These are phyloP conservation scores for Schwanniomyces etchellsii DNA, from an alignment of 1,139 yeast genomes.

Conservation along the genomic window DNA sequence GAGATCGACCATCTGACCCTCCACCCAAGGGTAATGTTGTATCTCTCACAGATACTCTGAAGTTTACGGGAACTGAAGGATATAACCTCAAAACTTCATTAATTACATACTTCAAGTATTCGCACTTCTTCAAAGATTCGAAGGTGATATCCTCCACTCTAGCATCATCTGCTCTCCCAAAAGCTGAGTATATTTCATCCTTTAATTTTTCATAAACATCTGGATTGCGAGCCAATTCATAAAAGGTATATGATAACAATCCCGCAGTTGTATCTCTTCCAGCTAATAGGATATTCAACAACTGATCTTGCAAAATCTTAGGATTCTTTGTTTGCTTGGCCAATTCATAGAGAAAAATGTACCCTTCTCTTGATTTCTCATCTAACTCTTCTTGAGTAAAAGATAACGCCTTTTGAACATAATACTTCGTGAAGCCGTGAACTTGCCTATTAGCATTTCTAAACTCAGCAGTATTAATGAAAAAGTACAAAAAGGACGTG, in stretches of 20 bases:
- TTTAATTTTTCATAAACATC: conserved; percentile 28
- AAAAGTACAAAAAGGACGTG: conserved; percentile 21
- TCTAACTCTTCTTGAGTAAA: conserved; percentile 30
- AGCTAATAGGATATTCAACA: conserved; percentile 39
- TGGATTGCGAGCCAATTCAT: conserved; percentile 39
- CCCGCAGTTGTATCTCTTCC: conserved; percentile 48
- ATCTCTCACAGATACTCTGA: conserved; percentile 38
- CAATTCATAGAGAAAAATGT: conserved; percentile 40
- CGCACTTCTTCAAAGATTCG: conserved; percentile 45
- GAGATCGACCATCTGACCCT: conserved; percentile 36
- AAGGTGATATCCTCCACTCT: conserved; percentile 32
- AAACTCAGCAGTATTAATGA: conserved; percentile 27
- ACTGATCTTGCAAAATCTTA: conserved; percentile 36
- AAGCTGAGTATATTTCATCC: conserved; percentile 23
- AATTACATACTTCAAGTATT: conserved; percentile 40
- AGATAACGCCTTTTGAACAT: conserved; percentile 27
- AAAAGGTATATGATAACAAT: conserved; percentile 35
- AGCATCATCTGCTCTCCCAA: conserved; percentile 31
- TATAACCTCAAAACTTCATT: conserved; percentile 50
- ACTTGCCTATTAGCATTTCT: conserved; percentile 20
- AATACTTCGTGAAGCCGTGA: conserved; percentile 30
- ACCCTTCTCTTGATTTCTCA: conserved; percentile 29
- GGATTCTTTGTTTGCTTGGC: conserved; percentile 41
- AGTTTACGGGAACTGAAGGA: conserved; percentile 52
- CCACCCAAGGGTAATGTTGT: conserved; percentile 52